These are phyloP conservation scores for Schoenoplectus triqueter DNA, from an alignment of 202 grass and related monocot species.

Conservation along the genomic window DNA sequence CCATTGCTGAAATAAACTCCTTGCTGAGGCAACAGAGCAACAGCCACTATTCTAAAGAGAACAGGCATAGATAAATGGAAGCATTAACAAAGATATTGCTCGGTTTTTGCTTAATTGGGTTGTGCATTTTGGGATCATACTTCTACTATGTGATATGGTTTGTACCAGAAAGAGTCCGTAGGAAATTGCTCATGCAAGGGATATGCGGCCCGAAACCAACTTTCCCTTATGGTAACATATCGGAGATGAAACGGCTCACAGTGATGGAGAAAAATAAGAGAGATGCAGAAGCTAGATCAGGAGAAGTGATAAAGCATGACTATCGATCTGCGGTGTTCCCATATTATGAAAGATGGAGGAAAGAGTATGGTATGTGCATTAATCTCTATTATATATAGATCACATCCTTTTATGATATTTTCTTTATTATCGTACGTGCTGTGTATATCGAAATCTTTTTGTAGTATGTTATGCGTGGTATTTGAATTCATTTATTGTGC, in stretches of 20 bases:
- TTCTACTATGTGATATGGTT: constrained; percentile 69
- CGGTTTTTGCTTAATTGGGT: constrained; percentile 52
- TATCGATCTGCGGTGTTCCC: constrained; percentile 77
- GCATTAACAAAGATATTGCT: constrained; percentile 44
- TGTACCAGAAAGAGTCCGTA: constrained; percentile 60
- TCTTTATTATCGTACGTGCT: neutral
- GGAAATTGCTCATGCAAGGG: constrained; percentile 59
- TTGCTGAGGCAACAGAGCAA: constrained; percentile 30
- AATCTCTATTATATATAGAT: neutral
- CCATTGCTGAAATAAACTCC: constrained; percentile 14
- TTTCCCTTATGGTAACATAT: constrained; percentile 77
- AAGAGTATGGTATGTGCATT: constrained; percentile 67
- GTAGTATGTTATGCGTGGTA: neutral
- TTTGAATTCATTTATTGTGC: neutral
- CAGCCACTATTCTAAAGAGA: neutral
- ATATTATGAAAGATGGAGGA: constrained; percentile 89
- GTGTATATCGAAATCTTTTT: neutral
- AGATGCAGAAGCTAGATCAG: neutral
- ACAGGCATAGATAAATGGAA: constrained; percentile 30
- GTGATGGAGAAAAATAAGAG: constrained; percentile 38
- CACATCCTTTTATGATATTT: neutral
- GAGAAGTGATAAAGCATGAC: constrained; percentile 57
- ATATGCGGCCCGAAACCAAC: constrained; percentile 68
- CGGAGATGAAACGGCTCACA: constrained; percentile 64
- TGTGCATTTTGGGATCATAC: constrained; percentile 66